A percentile compares a stretch with the other conserved stretches of the same genome.
Conservation (phyloP, 345 rosid genomes). For the Raphanus raphanistrum region DNA sequence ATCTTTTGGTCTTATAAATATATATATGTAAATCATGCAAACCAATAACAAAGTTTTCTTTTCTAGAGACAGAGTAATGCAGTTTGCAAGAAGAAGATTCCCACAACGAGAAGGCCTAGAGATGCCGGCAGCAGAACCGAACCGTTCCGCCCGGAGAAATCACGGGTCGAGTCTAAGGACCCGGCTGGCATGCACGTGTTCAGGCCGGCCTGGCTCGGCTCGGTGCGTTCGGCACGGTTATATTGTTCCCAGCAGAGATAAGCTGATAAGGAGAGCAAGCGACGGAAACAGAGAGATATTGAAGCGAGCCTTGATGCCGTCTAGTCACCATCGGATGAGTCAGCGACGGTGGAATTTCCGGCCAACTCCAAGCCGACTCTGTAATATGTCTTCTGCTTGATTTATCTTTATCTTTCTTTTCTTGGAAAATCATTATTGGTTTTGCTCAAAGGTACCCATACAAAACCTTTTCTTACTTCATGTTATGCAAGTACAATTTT, state of each 20-base stretch:
- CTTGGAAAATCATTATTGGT: background rate
- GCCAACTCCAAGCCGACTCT: constrained; percentile 55
- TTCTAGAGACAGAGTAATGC: constrained; percentile 2
- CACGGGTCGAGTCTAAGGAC: constrained; percentile 4
- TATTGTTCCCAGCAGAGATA: constrained; percentile 40
- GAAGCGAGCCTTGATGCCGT: constrained; percentile 48
- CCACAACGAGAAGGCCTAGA: constrained; percentile 16
- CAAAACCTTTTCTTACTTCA: background rate
- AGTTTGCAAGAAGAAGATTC: constrained; percentile 9
- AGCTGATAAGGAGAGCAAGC: constrained; percentile 23
- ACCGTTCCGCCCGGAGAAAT: constrained; percentile 9
- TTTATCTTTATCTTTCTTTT: background rate
- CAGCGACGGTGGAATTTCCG: constrained; percentile 47
- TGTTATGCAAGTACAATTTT: constrained; percentile 1
- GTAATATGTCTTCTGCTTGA: constrained; percentile 46
- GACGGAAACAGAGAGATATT: constrained; percentile 40
- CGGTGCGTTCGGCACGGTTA: constrained; percentile 38
- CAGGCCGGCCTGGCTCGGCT: constrained; percentile 29
- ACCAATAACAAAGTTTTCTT: background rate
- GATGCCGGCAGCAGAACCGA: constrained; percentile 1
- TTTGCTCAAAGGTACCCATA: constrained; percentile 2
- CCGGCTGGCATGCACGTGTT: constrained; percentile 18
- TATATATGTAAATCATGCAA: constrained; percentile 15
- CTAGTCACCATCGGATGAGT: constrained; percentile 34
- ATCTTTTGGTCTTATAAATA: background rate